These are phyloP conservation scores for Aspergillus udagawae DNA, from an alignment of 2,329 filamentous ascomycete species.

Conservation along the genomic window DNA sequence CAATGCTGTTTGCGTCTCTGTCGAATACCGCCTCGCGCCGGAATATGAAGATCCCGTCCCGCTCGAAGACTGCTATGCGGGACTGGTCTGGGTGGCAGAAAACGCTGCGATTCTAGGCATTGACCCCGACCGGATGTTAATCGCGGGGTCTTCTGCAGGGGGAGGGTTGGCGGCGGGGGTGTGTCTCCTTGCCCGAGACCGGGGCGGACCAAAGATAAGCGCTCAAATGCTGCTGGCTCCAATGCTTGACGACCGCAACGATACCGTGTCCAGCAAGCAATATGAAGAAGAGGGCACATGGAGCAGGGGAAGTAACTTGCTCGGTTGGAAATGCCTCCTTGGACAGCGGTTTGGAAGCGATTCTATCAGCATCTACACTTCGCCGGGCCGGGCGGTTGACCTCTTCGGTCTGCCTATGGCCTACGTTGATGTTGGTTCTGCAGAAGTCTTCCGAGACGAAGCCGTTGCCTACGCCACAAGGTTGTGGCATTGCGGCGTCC, in stretches of 20 bases:
- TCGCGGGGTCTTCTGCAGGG: slow-evolving; percentile 17
- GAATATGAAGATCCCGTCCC: slow-evolving; percentile 20
- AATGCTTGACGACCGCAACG: slow-evolving; percentile 7
- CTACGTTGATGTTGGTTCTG: slow-evolving; percentile 6
- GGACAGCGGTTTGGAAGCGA: neutral
- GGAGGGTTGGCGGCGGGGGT: slow-evolving; percentile 12
- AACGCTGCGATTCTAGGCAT: slow-evolving; percentile 14
- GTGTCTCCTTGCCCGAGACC: slow-evolving; percentile 3
- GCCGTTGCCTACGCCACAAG: neutral
- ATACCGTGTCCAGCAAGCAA: neutral
- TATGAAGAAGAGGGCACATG: neutral
- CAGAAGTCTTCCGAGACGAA: slow-evolving; percentile 7
- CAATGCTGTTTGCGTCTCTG: slow-evolving; percentile 7
- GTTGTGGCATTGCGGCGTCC: neutral
- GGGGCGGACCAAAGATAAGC: neutral
- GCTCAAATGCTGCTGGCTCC: slow-evolving; percentile 10
- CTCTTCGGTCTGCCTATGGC: neutral
- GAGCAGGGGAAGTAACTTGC: neutral
- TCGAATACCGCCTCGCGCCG: slow-evolving; percentile 22
- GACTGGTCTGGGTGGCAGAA: slow-evolving; percentile 19
- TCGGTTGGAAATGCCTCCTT: neutral
- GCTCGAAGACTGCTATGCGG: slow-evolving; percentile 22
- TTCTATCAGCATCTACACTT: slow-evolving; percentile 1
- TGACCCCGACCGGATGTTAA: slow-evolving; percentile 10
- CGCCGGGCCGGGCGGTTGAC: neutral